Conservation (phyloP, 352 stramenopile species). For the Globisporangium recalcitrans region DNA sequence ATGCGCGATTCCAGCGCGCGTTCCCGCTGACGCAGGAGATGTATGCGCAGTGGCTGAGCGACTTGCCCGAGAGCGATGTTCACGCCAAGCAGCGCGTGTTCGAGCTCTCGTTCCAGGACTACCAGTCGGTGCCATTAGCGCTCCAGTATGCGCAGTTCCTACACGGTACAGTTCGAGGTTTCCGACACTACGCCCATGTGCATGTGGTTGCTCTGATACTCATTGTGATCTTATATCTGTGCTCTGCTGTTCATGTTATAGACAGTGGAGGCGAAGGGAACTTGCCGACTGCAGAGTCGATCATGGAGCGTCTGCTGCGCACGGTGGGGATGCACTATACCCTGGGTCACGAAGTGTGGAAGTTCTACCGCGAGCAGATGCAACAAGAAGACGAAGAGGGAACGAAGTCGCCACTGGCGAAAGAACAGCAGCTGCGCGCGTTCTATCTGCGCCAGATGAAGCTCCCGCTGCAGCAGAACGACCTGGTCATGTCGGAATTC, state of each 20-base stretch:
- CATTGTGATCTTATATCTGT: not conserved
- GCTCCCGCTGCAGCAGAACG: slow-evolving; percentile 64
- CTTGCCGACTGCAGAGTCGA: slow-evolving; percentile 6
- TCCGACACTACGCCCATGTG: not conserved
- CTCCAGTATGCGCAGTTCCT: slow-evolving; percentile 36
- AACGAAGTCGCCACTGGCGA: slow-evolving; percentile 12
- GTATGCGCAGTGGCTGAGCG: slow-evolving; percentile 49
- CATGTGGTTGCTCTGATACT: not conserved
- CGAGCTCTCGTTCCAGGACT: slow-evolving; percentile 37
- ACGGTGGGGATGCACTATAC: slow-evolving; percentile 50
- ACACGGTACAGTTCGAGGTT: slow-evolving; percentile 17
- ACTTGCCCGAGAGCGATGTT: slow-evolving; percentile 19
- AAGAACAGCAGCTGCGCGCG: slow-evolving; percentile 34
- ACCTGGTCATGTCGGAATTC: slow-evolving; percentile 71
- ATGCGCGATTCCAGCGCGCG: slow-evolving; percentile 36
- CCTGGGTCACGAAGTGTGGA: slow-evolving; percentile 56
- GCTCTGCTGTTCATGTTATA: not conserved
- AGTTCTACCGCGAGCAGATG: slow-evolving; percentile 41
- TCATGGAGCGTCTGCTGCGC: slow-evolving; percentile 29
- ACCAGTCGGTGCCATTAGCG: slow-evolving; percentile 48
- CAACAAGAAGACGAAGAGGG: slow-evolving; percentile 6
- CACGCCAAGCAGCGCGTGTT: slow-evolving; percentile 30
- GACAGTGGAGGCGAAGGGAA: slow-evolving; percentile 9
- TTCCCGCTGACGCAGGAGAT: slow-evolving; percentile 58
- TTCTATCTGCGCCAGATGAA: slow-evolving; percentile 53